These are phyloP conservation scores for Pleurotus tuoliensis DNA, from an alignment of 768 basidiomycete species.

Conservation along the genomic window DNA sequence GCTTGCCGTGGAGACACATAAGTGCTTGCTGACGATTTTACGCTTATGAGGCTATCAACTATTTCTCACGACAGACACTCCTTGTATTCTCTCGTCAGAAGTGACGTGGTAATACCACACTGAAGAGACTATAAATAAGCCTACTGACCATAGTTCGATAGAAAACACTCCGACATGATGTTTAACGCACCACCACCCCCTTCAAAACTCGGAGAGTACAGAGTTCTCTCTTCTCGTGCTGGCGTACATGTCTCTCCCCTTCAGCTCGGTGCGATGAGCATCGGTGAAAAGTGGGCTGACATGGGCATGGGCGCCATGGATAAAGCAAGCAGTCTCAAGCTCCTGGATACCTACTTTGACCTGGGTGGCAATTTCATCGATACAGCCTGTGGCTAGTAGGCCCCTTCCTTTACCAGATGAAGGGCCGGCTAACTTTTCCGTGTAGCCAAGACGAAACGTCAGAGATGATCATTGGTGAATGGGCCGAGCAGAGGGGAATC, in stretches of 20 bases:
- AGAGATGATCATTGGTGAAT: slow-evolving; percentile 45
- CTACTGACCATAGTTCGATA: too few relatives aligned
- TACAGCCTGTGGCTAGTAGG: slow-evolving; percentile 36
- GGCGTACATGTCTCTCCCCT: slow-evolving; percentile 33
- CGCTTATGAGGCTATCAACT: too few relatives aligned
- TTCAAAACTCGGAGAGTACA: too few relatives aligned
- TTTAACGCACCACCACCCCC: too few relatives aligned
- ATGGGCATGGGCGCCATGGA: slow-evolving; percentile 25
- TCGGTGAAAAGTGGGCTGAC: slow-evolving; percentile 27
- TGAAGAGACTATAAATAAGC: too few relatives aligned
- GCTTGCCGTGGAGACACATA: too few relatives aligned
- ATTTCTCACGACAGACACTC: too few relatives aligned
- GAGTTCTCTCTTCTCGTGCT: slow-evolving; percentile 20
- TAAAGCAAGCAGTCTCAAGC: slow-evolving; percentile 33
- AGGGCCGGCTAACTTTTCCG: neutral
- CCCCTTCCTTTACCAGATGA: neutral
- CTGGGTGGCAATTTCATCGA: slow-evolving; percentile 42
- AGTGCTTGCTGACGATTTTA: too few relatives aligned
- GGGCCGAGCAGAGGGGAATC: slow-evolving; percentile 36
- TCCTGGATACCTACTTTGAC: slow-evolving; percentile 34
- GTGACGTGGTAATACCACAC: too few relatives aligned
- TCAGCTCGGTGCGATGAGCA: slow-evolving; percentile 31
- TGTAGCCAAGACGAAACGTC: slow-evolving; percentile 34
- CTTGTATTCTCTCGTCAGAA: too few relatives aligned
- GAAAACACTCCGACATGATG: too few relatives aligned